phyloP scores from a whole-genome alignment of 1,139 yeast species.

The Yamadazyma diospyri region DNA sequence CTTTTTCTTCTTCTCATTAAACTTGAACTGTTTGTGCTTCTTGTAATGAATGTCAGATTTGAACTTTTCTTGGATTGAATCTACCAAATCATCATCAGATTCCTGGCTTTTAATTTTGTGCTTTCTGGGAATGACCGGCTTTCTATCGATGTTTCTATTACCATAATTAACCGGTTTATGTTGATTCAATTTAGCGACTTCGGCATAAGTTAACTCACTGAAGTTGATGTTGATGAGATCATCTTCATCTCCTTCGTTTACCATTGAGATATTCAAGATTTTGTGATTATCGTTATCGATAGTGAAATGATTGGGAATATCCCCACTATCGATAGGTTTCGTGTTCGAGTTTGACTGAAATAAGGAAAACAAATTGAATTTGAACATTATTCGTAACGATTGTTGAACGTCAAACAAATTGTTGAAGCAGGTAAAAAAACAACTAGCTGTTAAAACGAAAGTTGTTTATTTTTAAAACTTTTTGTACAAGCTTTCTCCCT shows the following conservation, averaged over 20 bases:
- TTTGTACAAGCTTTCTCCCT: constrained; percentile 1
- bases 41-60: constrained; percentile 20
- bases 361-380: constrained; percentile 7
- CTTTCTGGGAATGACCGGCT: not conserved
- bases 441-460: not conserved
- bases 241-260: constrained; percentile 28
- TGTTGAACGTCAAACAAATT: too few species aligned
- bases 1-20: constrained; percentile 12
- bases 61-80: constrained; percentile 14
- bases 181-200: constrained; percentile 35
- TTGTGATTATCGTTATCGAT: constrained; percentile 25
- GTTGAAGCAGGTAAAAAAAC: too few species aligned
- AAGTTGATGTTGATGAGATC: constrained; percentile 38
- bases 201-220: constrained; percentile 42
- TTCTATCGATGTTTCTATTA: not conserved
- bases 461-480: constrained; percentile 5
- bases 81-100: constrained; percentile 10
- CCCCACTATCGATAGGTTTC: constrained; percentile 4
- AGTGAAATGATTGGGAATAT: constrained; percentile 27
- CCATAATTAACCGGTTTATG: constrained; percentile 12
- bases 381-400: constrained; percentile 7
- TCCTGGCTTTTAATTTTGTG: not conserved
- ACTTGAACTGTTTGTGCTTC: constrained; percentile 18
- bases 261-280: constrained; percentile 36
- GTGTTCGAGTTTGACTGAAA: constrained; percentile 2